Base-by-base conservation (phyloP, 2,329 filamentous ascomycete genomes). In the Trichoderma koningii region DNA sequence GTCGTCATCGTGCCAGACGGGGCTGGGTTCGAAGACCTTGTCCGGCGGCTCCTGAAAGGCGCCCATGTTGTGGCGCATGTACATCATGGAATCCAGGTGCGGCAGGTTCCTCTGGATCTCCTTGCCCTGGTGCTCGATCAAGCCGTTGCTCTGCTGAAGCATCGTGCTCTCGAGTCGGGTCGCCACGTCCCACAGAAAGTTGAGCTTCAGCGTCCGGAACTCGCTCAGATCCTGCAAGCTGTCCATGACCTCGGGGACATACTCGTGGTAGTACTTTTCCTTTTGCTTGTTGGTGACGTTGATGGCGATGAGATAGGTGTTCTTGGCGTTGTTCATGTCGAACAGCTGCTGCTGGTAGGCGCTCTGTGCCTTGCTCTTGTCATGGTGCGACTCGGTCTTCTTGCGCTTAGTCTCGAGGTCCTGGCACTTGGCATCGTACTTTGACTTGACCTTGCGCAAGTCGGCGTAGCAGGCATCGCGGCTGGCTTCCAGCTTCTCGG, bases 321-420 rank as follows among this genome's bases (percentile, higher is more conserved):
- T 99, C 82, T 99, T 99, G 76, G 90, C 85, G 75, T 99, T 99
- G 78, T 95, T 91, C 95, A 98, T 98, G 71, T 99, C 95, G 66
- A 89, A 80, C 66, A 96, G 83, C 77, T 98, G 94, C 75, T 97
- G 92, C 73, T 96, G 92, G 77, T 96, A 99, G 44, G 92, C 88
- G 74, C 87, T 89, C 74, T 97, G 91, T 7, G 94, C 93, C 80
- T 97, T 99, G 68, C 87, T 81, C 79, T 97, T 97, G 76, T 98
- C 94, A 73, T 95, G 96, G n/a, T 93, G 88, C 53, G 90, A 90
- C 73, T 99, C 95, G 57, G 90, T 88, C 83, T 99, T 99, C 81
- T 97, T 98, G 73, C 95, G 89, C 76, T 90, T 89, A 70, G 88
- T 91, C 80, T 99, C 95, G 28, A 99, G 92, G 75, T 98, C 95